Conservation (phyloP, 768 basidiomycete species). For the Phanerodontia chrysosporium region DNA sequence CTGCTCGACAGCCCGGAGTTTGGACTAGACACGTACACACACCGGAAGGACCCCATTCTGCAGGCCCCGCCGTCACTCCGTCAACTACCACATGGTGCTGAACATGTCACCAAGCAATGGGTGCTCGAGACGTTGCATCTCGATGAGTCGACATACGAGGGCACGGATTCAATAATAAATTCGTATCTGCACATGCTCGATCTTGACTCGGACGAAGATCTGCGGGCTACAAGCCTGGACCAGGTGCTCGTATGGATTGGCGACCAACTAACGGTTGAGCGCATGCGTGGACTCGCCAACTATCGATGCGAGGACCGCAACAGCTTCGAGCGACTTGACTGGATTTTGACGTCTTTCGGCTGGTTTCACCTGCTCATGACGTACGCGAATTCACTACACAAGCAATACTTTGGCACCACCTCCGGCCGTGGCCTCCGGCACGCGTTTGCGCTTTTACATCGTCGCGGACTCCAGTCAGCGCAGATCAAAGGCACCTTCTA, state of each 20-base stretch:
- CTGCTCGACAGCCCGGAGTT: conserved; percentile 8
- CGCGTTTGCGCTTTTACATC: conserved; percentile 18
- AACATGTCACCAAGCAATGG: neutral
- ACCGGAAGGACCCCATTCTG: conserved; percentile 2
- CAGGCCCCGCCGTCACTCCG: neutral
- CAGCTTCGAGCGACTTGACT: conserved; percentile 36
- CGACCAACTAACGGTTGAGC: conserved; percentile 35
- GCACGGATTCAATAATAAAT: neutral
- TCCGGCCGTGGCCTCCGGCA: conserved; percentile 15
- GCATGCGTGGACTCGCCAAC: conserved; percentile 32
- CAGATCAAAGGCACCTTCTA: conserved; percentile 18
- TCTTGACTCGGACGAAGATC: neutral
- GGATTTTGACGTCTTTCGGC: conserved; percentile 28
- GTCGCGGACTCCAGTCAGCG: conserved; percentile 13
- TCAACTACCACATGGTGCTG: conserved; percentile 8
- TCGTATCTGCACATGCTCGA: neutral
- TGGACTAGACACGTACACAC: conserved; percentile 3
- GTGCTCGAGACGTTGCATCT: conserved; percentile 9
- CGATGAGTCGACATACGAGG: conserved; percentile 10
- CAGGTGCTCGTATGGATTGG: conserved; percentile 30
- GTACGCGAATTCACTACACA: conserved; percentile 35
- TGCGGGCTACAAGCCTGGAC: neutral
- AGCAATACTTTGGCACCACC: conserved; percentile 35
- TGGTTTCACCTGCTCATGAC: conserved; percentile 42
- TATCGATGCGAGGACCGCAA: conserved; percentile 33